These are phyloP conservation scores for Tolypocladium nubicola DNA, from an alignment of 2,329 filamentous ascomycete genomes.

Conservation along the genomic window DNA sequence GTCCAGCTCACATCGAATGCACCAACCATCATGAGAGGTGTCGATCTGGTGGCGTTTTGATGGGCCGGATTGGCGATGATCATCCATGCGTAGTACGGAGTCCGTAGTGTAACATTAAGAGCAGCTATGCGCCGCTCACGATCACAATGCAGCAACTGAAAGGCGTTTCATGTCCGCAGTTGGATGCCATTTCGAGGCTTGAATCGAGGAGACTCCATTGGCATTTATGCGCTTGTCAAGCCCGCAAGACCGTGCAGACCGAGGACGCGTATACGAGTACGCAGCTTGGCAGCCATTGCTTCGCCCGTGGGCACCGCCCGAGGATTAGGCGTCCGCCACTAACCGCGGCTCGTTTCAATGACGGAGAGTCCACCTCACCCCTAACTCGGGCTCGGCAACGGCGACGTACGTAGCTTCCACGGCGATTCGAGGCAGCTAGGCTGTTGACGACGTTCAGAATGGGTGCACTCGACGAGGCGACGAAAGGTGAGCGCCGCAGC, in stretches of 20 bases:
- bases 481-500: conserved; percentile 4
- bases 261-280: neutral
- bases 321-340: neutral
- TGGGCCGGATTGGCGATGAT: neutral
- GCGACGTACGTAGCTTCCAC: too few relatives aligned
- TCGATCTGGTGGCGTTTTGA: neutral
- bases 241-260: neutral
- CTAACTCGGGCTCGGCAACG: neutral
- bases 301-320: neutral
- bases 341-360: neutral
- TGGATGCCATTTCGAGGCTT: neutral
- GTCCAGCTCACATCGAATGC: neutral
- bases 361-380: neutral
- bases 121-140: too few relatives aligned
- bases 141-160: too few relatives aligned
- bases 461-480: conserved; percentile 7
- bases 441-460: conserved; percentile 3
- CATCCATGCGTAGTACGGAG: neutral
- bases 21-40: too few relatives aligned
- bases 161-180: neutral
- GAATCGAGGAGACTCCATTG: neutral
- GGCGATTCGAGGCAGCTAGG: neutral
- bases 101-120: too few relatives aligned
- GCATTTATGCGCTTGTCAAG: neutral
- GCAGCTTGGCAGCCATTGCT: too few relatives aligned